Conservation (phyloP, 257 asterid species). For the Nicotiana tomentosiformis region DNA sequence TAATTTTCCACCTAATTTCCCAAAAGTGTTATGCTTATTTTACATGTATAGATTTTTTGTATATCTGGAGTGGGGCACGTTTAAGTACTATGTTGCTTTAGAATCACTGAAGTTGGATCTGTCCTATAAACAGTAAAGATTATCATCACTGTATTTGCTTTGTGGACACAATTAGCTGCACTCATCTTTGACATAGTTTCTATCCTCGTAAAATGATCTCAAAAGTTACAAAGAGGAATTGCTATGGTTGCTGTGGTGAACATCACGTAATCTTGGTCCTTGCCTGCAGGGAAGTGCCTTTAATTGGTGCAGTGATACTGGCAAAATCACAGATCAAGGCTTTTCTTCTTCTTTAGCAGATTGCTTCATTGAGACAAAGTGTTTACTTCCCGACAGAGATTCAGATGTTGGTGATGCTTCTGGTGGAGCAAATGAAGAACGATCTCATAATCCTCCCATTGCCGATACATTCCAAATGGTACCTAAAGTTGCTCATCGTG, state of each 20-base stretch:
- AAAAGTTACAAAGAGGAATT: background rate
- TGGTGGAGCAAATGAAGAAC: constrained; percentile 35
- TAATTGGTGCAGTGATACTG: constrained; percentile 32
- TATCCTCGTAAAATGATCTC: background rate
- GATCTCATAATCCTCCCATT: constrained; percentile 22
- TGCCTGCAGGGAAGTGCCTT: constrained; percentile 37
- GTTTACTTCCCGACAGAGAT: constrained; percentile 61
- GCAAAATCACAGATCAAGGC: constrained; percentile 37
- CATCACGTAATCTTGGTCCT: constrained; percentile 11
- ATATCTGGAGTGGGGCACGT: background rate
- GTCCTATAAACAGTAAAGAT: background rate
- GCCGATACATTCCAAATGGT: constrained; percentile 29
- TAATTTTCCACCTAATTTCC: background rate
- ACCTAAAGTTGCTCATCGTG: constrained; percentile 42
- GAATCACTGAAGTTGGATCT: background rate
- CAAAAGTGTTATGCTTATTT: background rate
- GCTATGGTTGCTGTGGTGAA: background rate
- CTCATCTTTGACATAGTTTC: background rate
- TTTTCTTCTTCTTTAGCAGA: constrained; percentile 35
- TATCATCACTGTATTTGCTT: background rate
- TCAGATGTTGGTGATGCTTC: constrained; percentile 40
- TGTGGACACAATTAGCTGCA: background rate
- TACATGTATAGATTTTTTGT: background rate
- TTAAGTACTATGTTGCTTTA: background rate
- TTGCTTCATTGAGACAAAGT: constrained; percentile 39